Conservation (phyloP, 2,329 filamentous ascomycete species). For the Aspergillus pseudotamarii region DNA sequence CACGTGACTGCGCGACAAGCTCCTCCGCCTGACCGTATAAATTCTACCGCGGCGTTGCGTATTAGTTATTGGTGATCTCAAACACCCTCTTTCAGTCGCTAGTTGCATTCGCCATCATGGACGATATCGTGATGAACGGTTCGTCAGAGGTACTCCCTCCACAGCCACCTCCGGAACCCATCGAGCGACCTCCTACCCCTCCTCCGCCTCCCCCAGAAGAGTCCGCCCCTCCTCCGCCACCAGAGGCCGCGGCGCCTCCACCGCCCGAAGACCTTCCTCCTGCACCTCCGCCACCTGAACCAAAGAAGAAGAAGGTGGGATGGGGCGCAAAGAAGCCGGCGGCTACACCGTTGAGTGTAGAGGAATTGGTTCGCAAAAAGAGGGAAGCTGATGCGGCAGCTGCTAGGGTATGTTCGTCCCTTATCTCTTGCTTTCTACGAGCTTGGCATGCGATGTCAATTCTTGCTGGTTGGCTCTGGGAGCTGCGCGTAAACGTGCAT, state of each 20-base stretch:
- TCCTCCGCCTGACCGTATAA: conserved; percentile 27
- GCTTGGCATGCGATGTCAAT: conserved; percentile 6
- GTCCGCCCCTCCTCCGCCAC: conserved; percentile 47
- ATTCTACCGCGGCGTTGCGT: conserved; percentile 23
- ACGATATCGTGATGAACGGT: conserved; percentile 35
- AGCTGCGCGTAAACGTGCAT: neutral
- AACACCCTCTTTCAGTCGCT: conserved; percentile 2
- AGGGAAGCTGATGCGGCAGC: conserved; percentile 82
- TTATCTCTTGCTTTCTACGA: conserved; percentile 5
- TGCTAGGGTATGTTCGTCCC: conserved; percentile 61
- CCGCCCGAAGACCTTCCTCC: conserved; percentile 41
- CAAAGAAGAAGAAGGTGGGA: conserved; percentile 58
- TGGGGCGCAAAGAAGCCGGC: conserved; percentile 50
- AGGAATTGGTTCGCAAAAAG: conserved; percentile 83
- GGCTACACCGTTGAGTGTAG: conserved; percentile 70
- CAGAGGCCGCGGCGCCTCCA: conserved; percentile 38
- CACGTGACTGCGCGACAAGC: conserved; percentile 31
- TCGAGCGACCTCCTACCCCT: conserved; percentile 42
- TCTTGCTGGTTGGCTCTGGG: neutral
- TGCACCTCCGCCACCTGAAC: conserved; percentile 47
- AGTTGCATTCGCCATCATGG: conserved; percentile 30
- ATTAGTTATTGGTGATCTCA: conserved; percentile 2
- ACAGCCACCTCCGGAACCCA: conserved; percentile 39
- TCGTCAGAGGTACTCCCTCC: conserved; percentile 27
- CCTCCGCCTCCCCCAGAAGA: conserved; percentile 45